Conservation (phyloP, 352 stramenopile species). For the Phytophthora europaea region DNA sequence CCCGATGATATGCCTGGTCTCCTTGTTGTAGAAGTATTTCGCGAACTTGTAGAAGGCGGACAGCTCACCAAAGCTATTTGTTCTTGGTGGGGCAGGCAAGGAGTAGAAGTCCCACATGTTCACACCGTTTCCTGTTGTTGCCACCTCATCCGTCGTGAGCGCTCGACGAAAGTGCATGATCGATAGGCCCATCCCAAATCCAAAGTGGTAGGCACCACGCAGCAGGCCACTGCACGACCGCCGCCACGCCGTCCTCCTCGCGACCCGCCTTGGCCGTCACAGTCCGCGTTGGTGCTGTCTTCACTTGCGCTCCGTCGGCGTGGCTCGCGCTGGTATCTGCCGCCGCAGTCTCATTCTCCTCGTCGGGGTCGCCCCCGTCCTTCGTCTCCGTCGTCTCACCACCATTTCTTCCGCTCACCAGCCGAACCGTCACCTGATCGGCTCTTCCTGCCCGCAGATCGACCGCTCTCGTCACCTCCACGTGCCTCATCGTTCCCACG, state of each 20-base stretch:
- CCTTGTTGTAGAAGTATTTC: constrained; percentile 29
- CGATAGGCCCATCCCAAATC: constrained; percentile 16
- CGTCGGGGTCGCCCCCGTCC: neutral
- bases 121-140: neutral
- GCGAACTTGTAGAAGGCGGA: constrained; percentile 19
- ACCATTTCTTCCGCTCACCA: too few relatives aligned
- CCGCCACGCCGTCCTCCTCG: neutral
- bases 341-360: neutral
- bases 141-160: constrained; percentile 2
- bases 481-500: too few relatives aligned
- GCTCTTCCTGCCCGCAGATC: too few relatives aligned
- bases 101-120: constrained; percentile 24
- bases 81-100: neutral
- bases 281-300: neutral
- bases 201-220: constrained; percentile 10
- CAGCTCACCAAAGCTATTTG: neutral
- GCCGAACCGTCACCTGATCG: too few relatives aligned
- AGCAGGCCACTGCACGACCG: neutral
- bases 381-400: too few relatives aligned
- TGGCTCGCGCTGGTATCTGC: neutral
- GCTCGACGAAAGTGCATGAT: constrained; percentile 23
- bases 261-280: neutral
- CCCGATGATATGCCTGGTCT: constrained; percentile 8
- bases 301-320: neutral
- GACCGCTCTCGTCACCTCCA: too few relatives aligned